Percentiles rank a stretch among this genome's conserved stretches.
Evolutionary conservation across 1,139 yeast genomes (phyloP).

Genomic region (Ashbya aceris): DNA sequence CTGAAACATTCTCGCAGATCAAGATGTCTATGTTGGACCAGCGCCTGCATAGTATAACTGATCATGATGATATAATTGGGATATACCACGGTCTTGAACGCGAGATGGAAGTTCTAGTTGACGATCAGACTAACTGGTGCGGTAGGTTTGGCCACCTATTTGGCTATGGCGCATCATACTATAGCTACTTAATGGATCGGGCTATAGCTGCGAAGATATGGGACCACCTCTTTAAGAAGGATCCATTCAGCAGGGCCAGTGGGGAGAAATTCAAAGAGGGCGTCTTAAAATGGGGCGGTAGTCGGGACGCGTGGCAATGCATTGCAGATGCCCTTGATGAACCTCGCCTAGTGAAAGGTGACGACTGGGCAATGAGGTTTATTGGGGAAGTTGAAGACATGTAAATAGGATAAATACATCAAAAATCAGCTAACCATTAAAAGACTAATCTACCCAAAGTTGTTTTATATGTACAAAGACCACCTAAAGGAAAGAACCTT

Average conservation of each 20-base stretch:
- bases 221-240: constrained; percentile 54
- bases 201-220: constrained; percentile 88
- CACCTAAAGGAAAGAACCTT: constrained; percentile 18
- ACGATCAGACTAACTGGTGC: constrained; percentile 73
- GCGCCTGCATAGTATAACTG: constrained; percentile 46
- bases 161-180: constrained; percentile 91
- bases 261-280: constrained; percentile 68
- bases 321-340: constrained; percentile 68
- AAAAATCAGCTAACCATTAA: not conserved
- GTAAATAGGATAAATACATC: constrained; percentile 8
- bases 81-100: constrained; percentile 61
- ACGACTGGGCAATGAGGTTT: constrained; percentile 60
- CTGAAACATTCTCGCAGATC: constrained; percentile 80
- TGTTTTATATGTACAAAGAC: constrained; percentile 4
- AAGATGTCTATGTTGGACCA: constrained; percentile 89
- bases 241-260: constrained; percentile 62
- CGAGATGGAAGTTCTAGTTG: constrained; percentile 47
- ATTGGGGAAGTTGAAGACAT: constrained; percentile 39
- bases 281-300: constrained; percentile 89
- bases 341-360: constrained; percentile 56
- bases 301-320: constrained; percentile 82
- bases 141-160: constrained; percentile 90
- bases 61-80: constrained; percentile 36
- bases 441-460: constrained; percentile 1
- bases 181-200: constrained; percentile 83